Base-by-base conservation (phyloP, 306 rosid genomes). In the Astragalus glycyphyllos region DNA sequence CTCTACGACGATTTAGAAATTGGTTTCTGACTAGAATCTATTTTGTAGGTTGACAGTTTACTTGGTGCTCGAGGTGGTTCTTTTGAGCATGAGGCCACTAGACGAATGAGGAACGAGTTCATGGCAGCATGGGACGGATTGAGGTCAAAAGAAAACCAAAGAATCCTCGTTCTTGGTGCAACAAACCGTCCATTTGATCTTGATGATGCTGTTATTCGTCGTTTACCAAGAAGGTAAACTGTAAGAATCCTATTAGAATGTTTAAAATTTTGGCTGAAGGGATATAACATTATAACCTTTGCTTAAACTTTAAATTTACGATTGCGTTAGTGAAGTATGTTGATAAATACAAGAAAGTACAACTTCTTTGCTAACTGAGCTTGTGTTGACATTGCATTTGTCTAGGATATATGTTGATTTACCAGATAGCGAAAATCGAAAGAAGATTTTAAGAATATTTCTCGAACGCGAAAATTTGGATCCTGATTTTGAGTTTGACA, bases 121-220 rank as follows among this genome's bases (percentile, higher is more conserved):
- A 94, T 94, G 99, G 96, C 99, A 48, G 99, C 99, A 61, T 94
- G 99, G 99, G 97, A 94, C 58, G 99, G 99, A 79, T 84, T 94
- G 84, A 86, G 97, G 80, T 81, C 99, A 14, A 94, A 94, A 83
- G 99, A 94, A 65, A 86, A 86, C 77, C 96, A 94, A 82, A 83
- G 91, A 82, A 94, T 94, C 58, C 95, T 94, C 55, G 86, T 94
- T 79, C 99, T 94, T 50, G 99, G 99, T 15, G 97, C 97, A 70
- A 94, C 99, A 41, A 94, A 94, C 75, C 83, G 99, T 67, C 99
- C 99, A 46, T 94, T 94, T 77, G 99, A 94, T 54, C 97, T 94
- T 63, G 99, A 91, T 76, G 97, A 94, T 66, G 99, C 97, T 46
- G 99, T 94, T 74, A 94, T 94, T 82, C 96, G 99, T 51, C 96